Evolutionary conservation across 108 stramenopile genomes (phyloP), one percentile per base, ranked within the genome.

Genomic region (Chaetoceros muelleri): DNA sequence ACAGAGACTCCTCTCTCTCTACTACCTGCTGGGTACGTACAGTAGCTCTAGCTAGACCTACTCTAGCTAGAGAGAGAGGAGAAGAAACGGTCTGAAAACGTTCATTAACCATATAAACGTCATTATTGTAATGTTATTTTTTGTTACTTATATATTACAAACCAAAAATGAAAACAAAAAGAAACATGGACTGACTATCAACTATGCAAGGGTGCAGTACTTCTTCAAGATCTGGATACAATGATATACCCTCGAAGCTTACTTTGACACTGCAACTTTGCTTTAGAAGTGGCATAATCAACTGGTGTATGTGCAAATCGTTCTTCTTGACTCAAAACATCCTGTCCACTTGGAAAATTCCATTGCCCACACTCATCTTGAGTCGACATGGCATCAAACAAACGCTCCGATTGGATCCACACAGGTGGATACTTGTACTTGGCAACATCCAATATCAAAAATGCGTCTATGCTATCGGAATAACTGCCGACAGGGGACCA

Each of bases 361-460:
- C 66, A 80, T 18, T 22, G 46, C 0, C 81, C 81, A 61, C 90
- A 92, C 7, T n/a, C 23, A 55, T 92, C 90, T 24, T 70, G 31
- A 3, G 71, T 82, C 13, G 49, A 58, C 74, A 96, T 83, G 8
- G 93, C 74, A 1, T 69, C 61, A 50, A 71, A 79, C 46, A 97
- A 62, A 7, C 51, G 56, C 0, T 60, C 66, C 20, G 94, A 65
- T 2, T 84, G 62, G 17, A 93, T 88, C 98, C 98, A 99, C 44
- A 82, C 92, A 27, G 91, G 78, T 0, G 95, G 90, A 71, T 94
- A 93, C 75, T 99, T 99, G 84, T 97, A 99, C 53, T 95, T 93
- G 34, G 98, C 98, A 27, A 93, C 82, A 70, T 99, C 98, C 80
- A 99, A 64, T 44, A 99, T 65, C 47, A 97, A 75, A 26, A 99